phyloP scores from a whole-genome alignment of 1,139 yeast species.

The Blastobotrys serpentis region DNA sequence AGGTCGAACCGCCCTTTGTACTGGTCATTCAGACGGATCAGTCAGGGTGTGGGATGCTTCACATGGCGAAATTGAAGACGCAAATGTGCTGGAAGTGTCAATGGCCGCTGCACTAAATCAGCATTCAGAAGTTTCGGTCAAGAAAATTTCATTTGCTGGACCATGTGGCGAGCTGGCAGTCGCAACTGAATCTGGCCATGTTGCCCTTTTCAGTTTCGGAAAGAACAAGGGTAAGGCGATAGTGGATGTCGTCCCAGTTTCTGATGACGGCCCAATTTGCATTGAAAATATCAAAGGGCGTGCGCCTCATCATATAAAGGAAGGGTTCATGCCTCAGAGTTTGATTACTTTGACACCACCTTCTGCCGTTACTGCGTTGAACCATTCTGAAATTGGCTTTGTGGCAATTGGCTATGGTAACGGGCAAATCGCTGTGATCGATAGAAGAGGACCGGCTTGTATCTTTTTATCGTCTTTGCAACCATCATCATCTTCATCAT shows the following conservation, averaged over 20 bases:
- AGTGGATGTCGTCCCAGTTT: background rate
- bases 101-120: conserved; percentile 49
- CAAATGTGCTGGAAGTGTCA: conserved; percentile 56
- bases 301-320: conserved; percentile 47
- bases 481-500: background rate
- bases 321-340: conserved; percentile 71
- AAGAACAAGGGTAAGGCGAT: conserved; percentile 38
- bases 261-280: conserved; percentile 20
- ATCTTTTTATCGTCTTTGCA: conserved; percentile 52
- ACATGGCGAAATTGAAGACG: conserved; percentile 65
- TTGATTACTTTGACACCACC: conserved; percentile 45
- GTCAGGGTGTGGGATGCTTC: conserved; percentile 82
- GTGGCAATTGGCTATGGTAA: conserved; percentile 77
- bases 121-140: conserved; percentile 48
- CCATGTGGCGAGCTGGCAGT: conserved; percentile 75
- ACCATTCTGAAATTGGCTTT: conserved; percentile 77
- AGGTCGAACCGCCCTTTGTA: conserved; percentile 61
- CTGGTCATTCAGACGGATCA: conserved; percentile 82
- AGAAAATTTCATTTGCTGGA: conserved; percentile 69
- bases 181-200: conserved; percentile 68
- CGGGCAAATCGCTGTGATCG: conserved; percentile 75
- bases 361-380: conserved; percentile 57
- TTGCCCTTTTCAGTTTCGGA: conserved; percentile 74
- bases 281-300: conserved; percentile 40
- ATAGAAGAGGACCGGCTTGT: conserved; percentile 81